These are phyloP conservation scores for Cardamine resedifolia DNA, from an alignment of 345 rosid species.

Conservation along the genomic window DNA sequence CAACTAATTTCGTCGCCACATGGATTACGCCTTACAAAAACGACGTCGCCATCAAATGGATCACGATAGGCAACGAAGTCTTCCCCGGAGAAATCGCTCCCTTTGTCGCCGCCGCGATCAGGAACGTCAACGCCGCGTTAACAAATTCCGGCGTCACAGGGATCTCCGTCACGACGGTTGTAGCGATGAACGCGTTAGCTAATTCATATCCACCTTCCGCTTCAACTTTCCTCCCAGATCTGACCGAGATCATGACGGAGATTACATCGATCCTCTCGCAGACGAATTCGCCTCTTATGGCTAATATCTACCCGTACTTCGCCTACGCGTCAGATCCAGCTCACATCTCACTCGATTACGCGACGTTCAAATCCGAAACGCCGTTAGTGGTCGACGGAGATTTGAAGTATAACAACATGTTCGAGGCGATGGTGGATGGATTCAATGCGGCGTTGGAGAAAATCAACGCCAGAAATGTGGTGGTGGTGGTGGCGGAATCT, in stretches of 20 bases:
- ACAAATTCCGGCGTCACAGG: background rate
- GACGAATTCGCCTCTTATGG: conserved; percentile 37
- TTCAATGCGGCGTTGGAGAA: conserved; percentile 34
- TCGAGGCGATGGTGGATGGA: conserved; percentile 43
- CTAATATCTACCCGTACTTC: conserved; percentile 48
- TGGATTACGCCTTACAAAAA: conserved; percentile 31
- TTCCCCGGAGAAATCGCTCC: conserved; percentile 31
- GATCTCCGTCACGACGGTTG: conserved; percentile 36
- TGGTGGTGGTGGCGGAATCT: conserved; percentile 25
- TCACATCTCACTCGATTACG: conserved; percentile 37
- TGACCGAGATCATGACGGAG: conserved; percentile 16
- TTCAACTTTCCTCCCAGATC: conserved; percentile 23
- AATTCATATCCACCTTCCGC: conserved; percentile 43
- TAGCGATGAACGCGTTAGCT: conserved; percentile 9
- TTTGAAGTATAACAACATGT: conserved; percentile 36
- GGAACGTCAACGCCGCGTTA: conserved; percentile 29
- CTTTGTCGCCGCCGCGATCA: conserved; percentile 33
- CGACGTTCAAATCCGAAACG: conserved; percentile 12
- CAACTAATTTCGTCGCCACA: conserved; percentile 17
- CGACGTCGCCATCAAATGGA: conserved; percentile 29
- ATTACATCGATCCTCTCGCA: conserved; percentile 17
- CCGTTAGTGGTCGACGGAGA: conserved; percentile 32
- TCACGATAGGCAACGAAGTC: conserved; percentile 44
- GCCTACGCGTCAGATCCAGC: conserved; percentile 38
- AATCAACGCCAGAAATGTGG: conserved; percentile 11